Percentiles rank a stretch among this genome's conserved stretches.
Evolutionary conservation across 1,284 basidiomycete species (phyloP).

Genomic region (Irpex rosettiformis): DNA sequence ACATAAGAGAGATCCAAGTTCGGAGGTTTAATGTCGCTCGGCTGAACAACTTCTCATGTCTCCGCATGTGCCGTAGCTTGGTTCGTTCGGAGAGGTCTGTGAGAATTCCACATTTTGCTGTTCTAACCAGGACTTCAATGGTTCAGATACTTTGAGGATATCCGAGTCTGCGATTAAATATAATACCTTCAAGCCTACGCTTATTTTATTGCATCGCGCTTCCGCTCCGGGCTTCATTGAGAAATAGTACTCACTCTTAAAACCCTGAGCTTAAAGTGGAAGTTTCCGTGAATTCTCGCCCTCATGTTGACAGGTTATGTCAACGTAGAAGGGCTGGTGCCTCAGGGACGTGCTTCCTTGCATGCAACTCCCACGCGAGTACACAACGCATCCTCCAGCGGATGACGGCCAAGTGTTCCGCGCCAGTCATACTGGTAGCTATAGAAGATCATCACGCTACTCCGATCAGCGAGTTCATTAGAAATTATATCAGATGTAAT

Average conservation of each 20-base stretch:
- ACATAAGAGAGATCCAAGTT: neutral
- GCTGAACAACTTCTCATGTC: neutral
- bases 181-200: neutral
- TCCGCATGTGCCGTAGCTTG: neutral
- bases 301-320: constrained; percentile 8
- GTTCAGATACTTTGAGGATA: neutral
- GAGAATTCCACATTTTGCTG: neutral
- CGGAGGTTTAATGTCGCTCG: neutral
- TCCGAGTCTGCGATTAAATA: neutral
- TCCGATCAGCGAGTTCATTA: neutral
- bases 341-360: constrained; percentile 1
- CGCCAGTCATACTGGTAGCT: too few species aligned
- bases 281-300: neutral
- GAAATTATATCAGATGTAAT: neutral
- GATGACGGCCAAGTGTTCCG: neutral
- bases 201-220: neutral
- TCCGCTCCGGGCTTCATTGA: neutral
- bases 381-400: neutral
- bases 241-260: neutral
- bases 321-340: constrained; percentile 8
- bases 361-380: neutral
- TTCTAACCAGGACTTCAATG: too few species aligned
- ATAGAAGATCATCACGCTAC: neutral
- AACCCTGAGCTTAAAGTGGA: neutral
- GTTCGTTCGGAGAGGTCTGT: neutral